Base-by-base conservation (phyloP, 768 basidiomycete species). In the Xerocomellus dryophilus region DNA sequence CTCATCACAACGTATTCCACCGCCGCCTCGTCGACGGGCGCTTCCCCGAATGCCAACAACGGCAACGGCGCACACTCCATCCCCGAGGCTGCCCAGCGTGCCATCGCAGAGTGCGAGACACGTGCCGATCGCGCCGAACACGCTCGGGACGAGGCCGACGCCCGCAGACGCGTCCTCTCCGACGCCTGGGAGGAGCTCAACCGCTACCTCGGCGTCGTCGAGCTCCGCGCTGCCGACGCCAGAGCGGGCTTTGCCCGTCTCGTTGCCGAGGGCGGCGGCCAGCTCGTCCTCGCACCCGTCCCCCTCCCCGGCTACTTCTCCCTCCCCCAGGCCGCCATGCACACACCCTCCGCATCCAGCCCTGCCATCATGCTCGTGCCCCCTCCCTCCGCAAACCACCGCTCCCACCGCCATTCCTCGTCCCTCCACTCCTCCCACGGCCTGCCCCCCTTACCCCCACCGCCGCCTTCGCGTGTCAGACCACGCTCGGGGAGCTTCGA, bases 81-180 rank as follows among this genome's bases (percentile, higher is more conserved):
- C 59, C 51, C 74, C 47, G 67, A 74, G 10, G 53, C 71, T 12
- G 64, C 74, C 25, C 67, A 70, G 39, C 73, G 73, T 47, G 60
- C 74, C 61, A 68, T 80, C 57, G 56, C 71, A 12, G 74, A 80
- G 0, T 76, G 73, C 54, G 82, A 85, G 56, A 71, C 75, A 27
- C 81, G 82, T 48, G 72, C 76, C 2, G 69, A 73, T 34, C 71
- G 73, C 48, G 81, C 81, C 4, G 82, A 85, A 64, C 63, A 67
- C 27, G 78, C 76, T 4, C 73, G 80, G 47, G 83, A 85, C 61
- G 83, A 85, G 11, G 76, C 79, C 0, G 78, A 82, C 31, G 75
- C 78, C 0, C 73, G 80, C 12, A 62, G 76, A 53, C 71, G 71
- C 47, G 67, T 73, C 51, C 53, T 82, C 35, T 66, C 73, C 21